Conservation (phyloP, 2,329 filamentous ascomycete species). For the Colletotrichum sp. region DNA sequence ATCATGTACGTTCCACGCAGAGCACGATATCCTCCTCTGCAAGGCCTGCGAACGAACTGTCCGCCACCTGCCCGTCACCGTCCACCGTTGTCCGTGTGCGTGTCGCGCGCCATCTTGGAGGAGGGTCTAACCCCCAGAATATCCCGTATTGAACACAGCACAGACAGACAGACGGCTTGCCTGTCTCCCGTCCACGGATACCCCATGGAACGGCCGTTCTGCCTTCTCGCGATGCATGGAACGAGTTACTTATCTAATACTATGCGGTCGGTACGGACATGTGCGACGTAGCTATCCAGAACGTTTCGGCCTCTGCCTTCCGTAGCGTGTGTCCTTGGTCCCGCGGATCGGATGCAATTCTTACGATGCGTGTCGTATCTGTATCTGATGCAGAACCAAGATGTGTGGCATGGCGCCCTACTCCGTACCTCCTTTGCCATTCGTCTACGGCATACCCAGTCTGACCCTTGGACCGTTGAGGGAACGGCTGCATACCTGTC, state of each 20-base stretch:
- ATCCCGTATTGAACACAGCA: not conserved
- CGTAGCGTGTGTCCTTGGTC: not conserved
- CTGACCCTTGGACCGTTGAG: not conserved
- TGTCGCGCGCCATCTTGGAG: not conserved
- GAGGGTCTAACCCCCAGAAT: not conserved
- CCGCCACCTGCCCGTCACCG: slow-evolving; percentile 7
- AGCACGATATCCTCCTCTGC: not conserved
- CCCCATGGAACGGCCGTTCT: not conserved
- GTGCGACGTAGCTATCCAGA: not conserved
- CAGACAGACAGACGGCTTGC: not conserved
- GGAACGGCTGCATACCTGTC: not conserved
- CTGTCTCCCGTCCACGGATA: not conserved
- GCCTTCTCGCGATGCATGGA: not conserved
- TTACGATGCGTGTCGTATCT: not conserved
- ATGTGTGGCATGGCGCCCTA: not conserved
- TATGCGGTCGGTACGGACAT: not conserved
- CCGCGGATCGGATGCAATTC: not conserved
- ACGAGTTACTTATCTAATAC: not conserved
- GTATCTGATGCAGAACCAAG: not conserved
- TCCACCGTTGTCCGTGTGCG: not conserved
- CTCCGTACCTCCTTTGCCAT: not conserved
- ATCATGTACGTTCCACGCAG: not conserved
- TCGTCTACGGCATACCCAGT: not conserved
- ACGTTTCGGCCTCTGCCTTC: not conserved
- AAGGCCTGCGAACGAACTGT: not conserved